phyloP scores from a whole-genome alignment of 2,329 filamentous ascomycete species.

The Exophiala bonariae region DNA sequence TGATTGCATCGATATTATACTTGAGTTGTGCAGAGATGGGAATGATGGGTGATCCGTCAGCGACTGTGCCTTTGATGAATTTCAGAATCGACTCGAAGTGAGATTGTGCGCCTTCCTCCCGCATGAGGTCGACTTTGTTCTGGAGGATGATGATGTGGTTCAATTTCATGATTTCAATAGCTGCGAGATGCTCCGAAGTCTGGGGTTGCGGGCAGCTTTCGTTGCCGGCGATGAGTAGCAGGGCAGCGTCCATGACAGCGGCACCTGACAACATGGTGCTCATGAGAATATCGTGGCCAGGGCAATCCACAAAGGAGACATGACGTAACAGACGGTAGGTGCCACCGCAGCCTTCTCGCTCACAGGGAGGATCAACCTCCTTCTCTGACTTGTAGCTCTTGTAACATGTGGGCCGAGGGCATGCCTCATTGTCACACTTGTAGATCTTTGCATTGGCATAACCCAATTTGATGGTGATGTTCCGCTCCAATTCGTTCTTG shows the following conservation, averaged over 20 bases:
- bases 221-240: slow-evolving; percentile 95
- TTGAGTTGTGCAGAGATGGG: slow-evolving; percentile 97
- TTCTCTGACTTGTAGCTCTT: slow-evolving; percentile 98
- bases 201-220: slow-evolving; percentile 98
- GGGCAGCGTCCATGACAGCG: slow-evolving; percentile 97
- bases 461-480: slow-evolving; percentile 99
- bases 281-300: slow-evolving; percentile 99
- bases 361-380: slow-evolving; percentile 94
- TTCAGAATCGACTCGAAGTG: slow-evolving; percentile 98
- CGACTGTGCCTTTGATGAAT: slow-evolving; percentile 96
- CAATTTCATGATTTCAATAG: slow-evolving; percentile 99
- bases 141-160: slow-evolving; percentile 99
- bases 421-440: slow-evolving; percentile 90
- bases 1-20: slow-evolving; percentile 98
- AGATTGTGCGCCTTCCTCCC: slow-evolving; percentile 87
- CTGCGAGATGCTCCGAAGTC: slow-evolving; percentile 96
- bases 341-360: slow-evolving; percentile 85
- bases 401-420: slow-evolving; percentile 93
- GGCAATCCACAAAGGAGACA: slow-evolving; percentile 98
- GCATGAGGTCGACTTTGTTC: slow-evolving; percentile 99
- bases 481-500: slow-evolving; percentile 99
- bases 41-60: slow-evolving; percentile 91
- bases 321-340: slow-evolving; percentile 87
- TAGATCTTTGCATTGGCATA: slow-evolving; percentile 99
- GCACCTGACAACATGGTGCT: slow-evolving; percentile 99